Base-by-base conservation (phyloP, 148 eudicot genomes). In the Fagopyrum tataricum region DNA sequence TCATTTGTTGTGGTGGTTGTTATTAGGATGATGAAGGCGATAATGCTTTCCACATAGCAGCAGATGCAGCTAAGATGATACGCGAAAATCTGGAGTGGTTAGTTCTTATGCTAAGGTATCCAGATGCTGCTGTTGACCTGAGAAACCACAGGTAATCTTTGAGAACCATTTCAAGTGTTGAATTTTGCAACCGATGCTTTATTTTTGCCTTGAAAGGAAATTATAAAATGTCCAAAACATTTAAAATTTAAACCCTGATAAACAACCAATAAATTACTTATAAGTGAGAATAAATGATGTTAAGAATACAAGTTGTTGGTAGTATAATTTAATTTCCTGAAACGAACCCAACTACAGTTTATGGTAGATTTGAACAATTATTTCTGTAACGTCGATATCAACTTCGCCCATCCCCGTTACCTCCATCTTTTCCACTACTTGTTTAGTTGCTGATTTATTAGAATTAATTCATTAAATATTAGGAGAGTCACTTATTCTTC, bases 41-140 rank as follows among this genome's bases (percentile, higher is more conserved):
- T 82, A 92, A 86, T 87, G 99, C 99, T 80, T 95, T 91, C 82
- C 99, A 95, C 81, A 90, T 92, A 80, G 99, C 99, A 44, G 99
- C 99, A 84, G 96, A 88, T 82, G 87, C 94, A 70, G 96, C 99
- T 80, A 95, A 90, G 81, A 92, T 90, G 96, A 90, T 95, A 46
- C 97, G 99, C 69, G 99, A 95, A 84, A 95, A 95, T 81, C 88
- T 95, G 43, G 89, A 87, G 55, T 95, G 99, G 99, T 80, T 95
- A 73, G 82, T 87, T 76, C 84, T 84, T 64, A 95, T 95, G 97
- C 96, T 95, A 52, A 88, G 78, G 73, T 90, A 82, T 85, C 90
- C 90, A 5, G 89, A 92, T 75, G 97, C 99, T 83, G 90, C 90
- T 53, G 89, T 95, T 71, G 88, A 87, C 43, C 84, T 85, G 58